Evolutionary conservation across 1,284 basidiomycete species (phyloP), one percentile per base, ranked within the genome.

Genomic region (Tremellales sp.): DNA sequence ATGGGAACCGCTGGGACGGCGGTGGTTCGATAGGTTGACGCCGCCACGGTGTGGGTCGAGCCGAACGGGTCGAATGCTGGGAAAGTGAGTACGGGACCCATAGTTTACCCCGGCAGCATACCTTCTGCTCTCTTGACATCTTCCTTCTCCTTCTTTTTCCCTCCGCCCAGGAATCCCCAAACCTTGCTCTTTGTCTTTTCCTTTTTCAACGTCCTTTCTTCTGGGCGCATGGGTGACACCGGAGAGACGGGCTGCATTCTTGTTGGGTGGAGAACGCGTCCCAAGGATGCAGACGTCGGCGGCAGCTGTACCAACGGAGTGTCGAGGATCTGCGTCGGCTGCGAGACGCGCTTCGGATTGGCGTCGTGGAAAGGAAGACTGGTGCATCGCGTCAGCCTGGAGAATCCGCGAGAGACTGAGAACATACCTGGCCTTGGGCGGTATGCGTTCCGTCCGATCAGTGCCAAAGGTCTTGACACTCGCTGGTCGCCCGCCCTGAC

Each of bases 151-250:
- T 61, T 63, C 48, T 54, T 60, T 2, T 47, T 34, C 45, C 57
- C 60, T n/a, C 58, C 53, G 2, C 55, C 56, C 26, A 70, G 50
- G 8, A 67, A 51, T 6, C 61, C 56, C 67, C 67, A 70, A 7
- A 70, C 60, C 36, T 48, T 58, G 10, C 61, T 62, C 27, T 57
- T 64, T 8, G 67, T 66, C 53, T 58, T 66, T 25, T 66, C 64
- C 43, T 51, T 56, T 43, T 55, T 60, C 14, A 63, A 44, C 4
- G 51, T 45, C 37, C 50, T 54, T 27, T 40, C 34, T 6, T 29
- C 40, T 18, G 8, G 34, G 34, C 9, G 8, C 22, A 9, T 21
- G 9, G 22, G 22, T 8, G 18, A 8, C 34, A 52, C 36, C 3
- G 50, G 39, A 7, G 47, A 35, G 24, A 42, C 28, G 32, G 28